Percentiles rank a stretch among this genome's conserved stretches.
Evolutionary conservation across 768 basidiomycete species (phyloP).

Genomic region (Boletus rubescentipes): DNA sequence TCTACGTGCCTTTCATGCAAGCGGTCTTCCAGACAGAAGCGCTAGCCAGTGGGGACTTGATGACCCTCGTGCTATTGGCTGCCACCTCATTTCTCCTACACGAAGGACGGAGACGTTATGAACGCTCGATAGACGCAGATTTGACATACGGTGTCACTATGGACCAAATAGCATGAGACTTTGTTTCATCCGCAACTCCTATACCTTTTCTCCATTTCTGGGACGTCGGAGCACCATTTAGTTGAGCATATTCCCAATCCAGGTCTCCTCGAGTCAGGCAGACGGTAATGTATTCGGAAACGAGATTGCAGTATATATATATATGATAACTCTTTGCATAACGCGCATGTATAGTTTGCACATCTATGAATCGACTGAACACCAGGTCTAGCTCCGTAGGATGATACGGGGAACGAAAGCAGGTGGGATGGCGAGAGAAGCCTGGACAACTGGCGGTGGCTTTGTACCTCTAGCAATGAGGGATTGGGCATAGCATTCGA

Average conservation of each 20-base stretch:
- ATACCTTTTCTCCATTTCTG: not conserved
- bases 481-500: constrained; percentile 33
- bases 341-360: not conserved
- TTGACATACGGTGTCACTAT: constrained; percentile 49
- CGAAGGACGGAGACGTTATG: constrained; percentile 76
- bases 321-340: constrained; percentile 5
- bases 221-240: not conserved
- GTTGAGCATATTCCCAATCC: not conserved
- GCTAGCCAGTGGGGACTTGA: constrained; percentile 64
- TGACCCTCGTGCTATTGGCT: constrained; percentile 67
- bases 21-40: constrained; percentile 92
- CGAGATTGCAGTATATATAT: constrained; percentile 7
- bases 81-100: constrained; percentile 66
- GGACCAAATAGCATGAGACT: constrained; percentile 59
- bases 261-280: not conserved
- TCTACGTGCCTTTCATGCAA: constrained; percentile 92
- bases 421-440: constrained; percentile 28
- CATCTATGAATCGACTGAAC: not conserved
- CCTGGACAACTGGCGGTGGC: constrained; percentile 17
- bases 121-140: constrained; percentile 59
- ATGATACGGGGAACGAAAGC: constrained; percentile 25
- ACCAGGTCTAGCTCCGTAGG: not conserved
- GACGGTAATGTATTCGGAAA: constrained; percentile 1
- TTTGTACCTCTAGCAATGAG: constrained; percentile 23
- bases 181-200: not conserved